Evolutionary conservation across 768 basidiomycete species (phyloP).

Genomic region (Daedaleopsis sinensis): DNA sequence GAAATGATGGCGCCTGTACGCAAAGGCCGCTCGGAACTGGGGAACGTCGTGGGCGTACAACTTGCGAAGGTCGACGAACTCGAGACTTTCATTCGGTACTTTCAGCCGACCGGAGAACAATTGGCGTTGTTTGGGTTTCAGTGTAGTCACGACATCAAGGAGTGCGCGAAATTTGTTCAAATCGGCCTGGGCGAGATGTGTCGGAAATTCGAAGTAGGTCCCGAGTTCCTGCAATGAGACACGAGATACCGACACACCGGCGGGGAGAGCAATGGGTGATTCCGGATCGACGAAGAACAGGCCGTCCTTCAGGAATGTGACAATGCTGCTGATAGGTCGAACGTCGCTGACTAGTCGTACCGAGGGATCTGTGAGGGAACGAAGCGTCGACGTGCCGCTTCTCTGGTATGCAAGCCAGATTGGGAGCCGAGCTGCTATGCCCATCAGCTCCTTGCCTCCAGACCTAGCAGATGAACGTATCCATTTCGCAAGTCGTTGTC

Average conservation of each 20-base stretch:
- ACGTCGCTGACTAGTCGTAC: no score
- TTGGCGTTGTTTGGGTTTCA: background rate
- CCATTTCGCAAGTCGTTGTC: background rate
- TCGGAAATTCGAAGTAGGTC: background rate
- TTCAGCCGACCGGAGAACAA: background rate
- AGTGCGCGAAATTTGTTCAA: background rate
- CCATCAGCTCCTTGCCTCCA: no score
- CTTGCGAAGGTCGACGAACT: background rate
- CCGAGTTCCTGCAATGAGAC: background rate
- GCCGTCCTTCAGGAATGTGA: no score
- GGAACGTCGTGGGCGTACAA: conserved; percentile 2
- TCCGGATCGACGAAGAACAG: no score
- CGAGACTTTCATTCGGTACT: conserved; percentile 7
- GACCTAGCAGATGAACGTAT: background rate
- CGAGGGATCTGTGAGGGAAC: no score
- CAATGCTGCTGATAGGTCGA: no score
- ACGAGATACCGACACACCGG: no score
- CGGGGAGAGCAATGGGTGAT: no score
- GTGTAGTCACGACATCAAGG: background rate
- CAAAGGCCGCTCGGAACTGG: conserved; percentile 9
- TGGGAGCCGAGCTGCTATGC: no score
- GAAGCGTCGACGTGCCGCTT: no score
- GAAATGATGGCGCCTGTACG: conserved; percentile 30
- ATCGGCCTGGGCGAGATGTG: background rate
- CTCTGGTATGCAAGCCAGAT: no score